Evolutionary conservation across 129 eudicot species (phyloP).

Genomic region (Cynara cardunculus): DNA sequence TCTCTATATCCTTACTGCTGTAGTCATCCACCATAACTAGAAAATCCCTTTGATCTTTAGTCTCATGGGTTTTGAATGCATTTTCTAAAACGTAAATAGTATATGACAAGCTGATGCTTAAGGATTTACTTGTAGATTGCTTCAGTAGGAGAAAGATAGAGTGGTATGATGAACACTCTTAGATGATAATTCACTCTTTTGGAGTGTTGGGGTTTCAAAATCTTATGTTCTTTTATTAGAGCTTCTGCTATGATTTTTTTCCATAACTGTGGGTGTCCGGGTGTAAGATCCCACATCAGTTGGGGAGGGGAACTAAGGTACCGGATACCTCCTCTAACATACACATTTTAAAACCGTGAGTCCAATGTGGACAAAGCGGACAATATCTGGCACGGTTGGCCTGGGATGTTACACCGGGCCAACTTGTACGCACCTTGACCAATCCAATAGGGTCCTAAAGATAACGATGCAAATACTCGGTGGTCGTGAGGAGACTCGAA

Average conservation of each 20-base stretch:
- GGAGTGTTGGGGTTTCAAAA: not conserved
- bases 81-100: not conserved
- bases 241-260: not conserved
- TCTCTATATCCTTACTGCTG: not conserved
- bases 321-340: too few species aligned
- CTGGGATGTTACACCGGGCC: not conserved
- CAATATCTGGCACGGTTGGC: too few species aligned
- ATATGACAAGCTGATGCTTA: not conserved
- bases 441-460: not conserved
- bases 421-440: not conserved
- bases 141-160: constrained; percentile 1
- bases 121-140: not conserved
- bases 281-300: too few species aligned
- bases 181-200: not conserved
- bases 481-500: not conserved
- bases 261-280: too few species aligned
- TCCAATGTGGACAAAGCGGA: too few species aligned
- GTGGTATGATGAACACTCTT: not conserved
- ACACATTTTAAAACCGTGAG: too few species aligned
- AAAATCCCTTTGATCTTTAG: too few species aligned
- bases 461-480: not conserved
- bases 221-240: not conserved
- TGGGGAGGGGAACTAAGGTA: too few species aligned
- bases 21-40: not conserved
- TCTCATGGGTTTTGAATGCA: too few species aligned